These are phyloP conservation scores for Mycena rebaudengoi DNA, from an alignment of 768 basidiomycete genomes.

Conservation along the genomic window DNA sequence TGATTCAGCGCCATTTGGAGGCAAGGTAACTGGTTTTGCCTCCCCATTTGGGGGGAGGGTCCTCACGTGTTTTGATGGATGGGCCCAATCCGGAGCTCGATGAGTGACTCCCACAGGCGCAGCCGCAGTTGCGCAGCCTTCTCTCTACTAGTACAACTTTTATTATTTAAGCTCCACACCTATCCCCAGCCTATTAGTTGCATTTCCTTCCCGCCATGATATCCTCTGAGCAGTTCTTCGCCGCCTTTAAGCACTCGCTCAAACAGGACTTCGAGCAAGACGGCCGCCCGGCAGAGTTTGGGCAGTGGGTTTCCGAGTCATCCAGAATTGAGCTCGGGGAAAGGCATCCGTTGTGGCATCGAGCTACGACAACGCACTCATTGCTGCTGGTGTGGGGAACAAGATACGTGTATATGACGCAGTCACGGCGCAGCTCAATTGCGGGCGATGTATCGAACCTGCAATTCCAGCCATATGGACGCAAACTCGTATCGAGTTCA, in stretches of 20 bases:
- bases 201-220: too few relatives aligned
- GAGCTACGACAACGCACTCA: neutral
- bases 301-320: neutral
- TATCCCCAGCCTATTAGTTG: too few relatives aligned
- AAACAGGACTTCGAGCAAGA: neutral
- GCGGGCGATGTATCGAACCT: neutral
- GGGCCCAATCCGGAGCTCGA: too few relatives aligned
- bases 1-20: too few relatives aligned
- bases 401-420: slow-evolving; percentile 5
- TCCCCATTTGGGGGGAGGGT: too few relatives aligned
- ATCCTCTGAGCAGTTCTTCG: too few relatives aligned
- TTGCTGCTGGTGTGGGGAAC: neutral
- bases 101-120: too few relatives aligned
- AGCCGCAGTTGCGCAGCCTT: too few relatives aligned
- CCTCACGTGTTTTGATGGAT: too few relatives aligned
- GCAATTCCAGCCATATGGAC: slow-evolving; percentile 8
- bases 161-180: too few relatives aligned
- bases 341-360: neutral
- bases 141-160: too few relatives aligned
- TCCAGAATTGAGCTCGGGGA: neutral
- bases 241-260: neutral
- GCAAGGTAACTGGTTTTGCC: too few relatives aligned
- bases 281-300: neutral
- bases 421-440: neutral
- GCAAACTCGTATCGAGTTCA: neutral